phyloP scores from a whole-genome alignment of 352 stramenopile genomes.

The Phytopythium helicoides region DNA sequence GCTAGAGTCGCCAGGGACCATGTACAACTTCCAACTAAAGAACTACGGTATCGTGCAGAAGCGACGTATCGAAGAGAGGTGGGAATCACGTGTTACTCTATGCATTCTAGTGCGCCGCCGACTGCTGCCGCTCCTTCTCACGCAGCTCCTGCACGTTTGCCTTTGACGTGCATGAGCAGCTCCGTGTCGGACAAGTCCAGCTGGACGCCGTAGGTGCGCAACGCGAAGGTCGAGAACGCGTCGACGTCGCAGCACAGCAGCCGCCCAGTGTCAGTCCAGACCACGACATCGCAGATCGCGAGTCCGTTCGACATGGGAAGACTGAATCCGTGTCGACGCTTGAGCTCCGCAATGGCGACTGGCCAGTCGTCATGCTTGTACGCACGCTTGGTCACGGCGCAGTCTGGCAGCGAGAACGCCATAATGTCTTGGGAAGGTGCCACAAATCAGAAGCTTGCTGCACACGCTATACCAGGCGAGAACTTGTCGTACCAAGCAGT shows the following conservation, averaged over 20 bases:
- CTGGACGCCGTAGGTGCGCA: slow-evolving; percentile 61
- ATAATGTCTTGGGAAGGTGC: slow-evolving; percentile 46
- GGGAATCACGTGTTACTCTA: too few relatives aligned
- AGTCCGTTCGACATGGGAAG: slow-evolving; percentile 37
- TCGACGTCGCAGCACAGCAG: slow-evolving; percentile 64
- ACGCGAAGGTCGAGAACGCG: slow-evolving; percentile 58
- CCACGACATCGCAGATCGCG: slow-evolving; percentile 61
- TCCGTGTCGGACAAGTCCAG: slow-evolving; percentile 64
- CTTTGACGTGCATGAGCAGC: slow-evolving; percentile 60
- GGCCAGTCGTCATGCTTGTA: slow-evolving; percentile 45
- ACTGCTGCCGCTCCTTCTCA: slow-evolving; percentile 4
- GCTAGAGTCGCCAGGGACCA: too few relatives aligned
- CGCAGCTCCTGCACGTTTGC: slow-evolving; percentile 68
- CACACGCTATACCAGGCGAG: neutral
- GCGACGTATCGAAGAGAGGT: too few relatives aligned
- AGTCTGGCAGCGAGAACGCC: slow-evolving; percentile 45
- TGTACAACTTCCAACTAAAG: too few relatives aligned
- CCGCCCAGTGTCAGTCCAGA: slow-evolving; percentile 63
- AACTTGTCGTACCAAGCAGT: slow-evolving; percentile 42
- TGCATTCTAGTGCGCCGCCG: too few relatives aligned
- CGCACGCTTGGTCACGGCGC: slow-evolving; percentile 48
- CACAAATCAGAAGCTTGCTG: neutral
- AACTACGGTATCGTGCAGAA: too few relatives aligned
- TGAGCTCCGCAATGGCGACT: slow-evolving; percentile 38
- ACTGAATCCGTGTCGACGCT: slow-evolving; percentile 40